Evolutionary conservation across 2,329 filamentous ascomycete species (phyloP).

Genomic region (Neoascochyta sp.): DNA sequence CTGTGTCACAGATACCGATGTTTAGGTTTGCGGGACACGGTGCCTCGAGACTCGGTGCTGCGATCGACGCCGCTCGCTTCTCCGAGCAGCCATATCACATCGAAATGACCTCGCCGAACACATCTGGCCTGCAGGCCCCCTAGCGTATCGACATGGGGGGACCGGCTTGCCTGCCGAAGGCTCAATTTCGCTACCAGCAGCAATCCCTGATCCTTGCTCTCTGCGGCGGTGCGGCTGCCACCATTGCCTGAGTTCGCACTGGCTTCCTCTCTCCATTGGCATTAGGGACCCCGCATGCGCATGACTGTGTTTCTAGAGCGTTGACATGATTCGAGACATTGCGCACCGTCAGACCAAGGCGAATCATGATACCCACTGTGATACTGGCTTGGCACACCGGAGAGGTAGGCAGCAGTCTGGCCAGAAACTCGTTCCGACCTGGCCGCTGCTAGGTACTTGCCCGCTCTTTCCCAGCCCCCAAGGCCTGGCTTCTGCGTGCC

Average conservation of each 20-base stretch:
- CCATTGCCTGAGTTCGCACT: not conserved
- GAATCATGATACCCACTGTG: no score
- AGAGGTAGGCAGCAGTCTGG: no score
- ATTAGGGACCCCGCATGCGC: conserved; percentile 2
- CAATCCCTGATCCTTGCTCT: conserved; percentile 1
- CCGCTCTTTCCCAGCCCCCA: no score
- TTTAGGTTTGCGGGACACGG: conserved; percentile 1
- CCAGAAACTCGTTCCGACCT: no score
- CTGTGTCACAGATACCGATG: conserved; percentile 2
- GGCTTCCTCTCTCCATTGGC: not conserved
- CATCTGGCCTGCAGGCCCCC: no score
- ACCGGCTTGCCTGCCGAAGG: conserved; percentile 3
- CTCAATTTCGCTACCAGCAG: conserved; percentile 10
- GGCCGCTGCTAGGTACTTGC: no score
- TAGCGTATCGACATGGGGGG: no score
- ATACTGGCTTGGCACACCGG: no score
- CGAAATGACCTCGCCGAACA: conserved; percentile 2
- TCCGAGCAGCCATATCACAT: no score
- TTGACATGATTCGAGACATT: conserved; percentile 3
- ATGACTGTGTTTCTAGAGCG: not conserved
- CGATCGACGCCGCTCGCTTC: no score
- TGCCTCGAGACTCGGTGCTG: not conserved
- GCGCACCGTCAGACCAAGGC: no score
- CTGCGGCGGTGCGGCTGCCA: not conserved
- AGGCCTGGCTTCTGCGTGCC: no score